phyloP scores from a whole-genome alignment of 73 alveolate species.

The Durusdinium trenchii region DNA sequence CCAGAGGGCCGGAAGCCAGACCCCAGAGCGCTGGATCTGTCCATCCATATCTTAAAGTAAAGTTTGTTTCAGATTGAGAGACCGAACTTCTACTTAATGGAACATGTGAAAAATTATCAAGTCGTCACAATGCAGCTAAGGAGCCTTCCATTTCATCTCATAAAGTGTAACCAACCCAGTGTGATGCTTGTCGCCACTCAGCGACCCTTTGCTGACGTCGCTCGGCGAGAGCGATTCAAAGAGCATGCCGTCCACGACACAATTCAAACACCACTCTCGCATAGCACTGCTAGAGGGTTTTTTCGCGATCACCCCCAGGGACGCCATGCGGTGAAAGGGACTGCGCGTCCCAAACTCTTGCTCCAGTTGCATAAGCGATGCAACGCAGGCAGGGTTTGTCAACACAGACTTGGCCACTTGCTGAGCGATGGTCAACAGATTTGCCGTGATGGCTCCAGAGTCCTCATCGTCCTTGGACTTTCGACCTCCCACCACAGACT shows the following conservation, averaged over 20 bases:
- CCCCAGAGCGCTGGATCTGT: too few relatives aligned
- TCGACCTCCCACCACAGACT: background rate
- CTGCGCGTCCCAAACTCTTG: background rate
- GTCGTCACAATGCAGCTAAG: background rate
- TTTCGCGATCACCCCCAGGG: background rate
- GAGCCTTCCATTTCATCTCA: background rate
- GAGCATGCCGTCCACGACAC: background rate
- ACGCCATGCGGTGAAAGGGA: background rate
- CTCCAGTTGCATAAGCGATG: background rate
- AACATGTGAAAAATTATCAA: background rate
- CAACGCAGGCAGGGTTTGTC: background rate
- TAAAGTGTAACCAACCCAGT: background rate
- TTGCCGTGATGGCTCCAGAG: background rate
- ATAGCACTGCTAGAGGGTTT: background rate
- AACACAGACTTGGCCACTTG: background rate
- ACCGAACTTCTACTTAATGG: background rate
- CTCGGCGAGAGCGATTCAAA: background rate
- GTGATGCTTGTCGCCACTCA: background rate
- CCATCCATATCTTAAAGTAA: too few relatives aligned
- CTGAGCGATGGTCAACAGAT: background rate
- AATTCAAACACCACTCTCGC: background rate
- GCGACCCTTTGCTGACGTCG: background rate
- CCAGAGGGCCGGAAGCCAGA: too few relatives aligned
- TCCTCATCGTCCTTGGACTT: background rate
- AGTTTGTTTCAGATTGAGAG: too few relatives aligned